Evolutionary conservation across 1,139 yeast species (phyloP), one percentile per base, ranked within the genome.

Genomic region (Pichia sp.): DNA sequence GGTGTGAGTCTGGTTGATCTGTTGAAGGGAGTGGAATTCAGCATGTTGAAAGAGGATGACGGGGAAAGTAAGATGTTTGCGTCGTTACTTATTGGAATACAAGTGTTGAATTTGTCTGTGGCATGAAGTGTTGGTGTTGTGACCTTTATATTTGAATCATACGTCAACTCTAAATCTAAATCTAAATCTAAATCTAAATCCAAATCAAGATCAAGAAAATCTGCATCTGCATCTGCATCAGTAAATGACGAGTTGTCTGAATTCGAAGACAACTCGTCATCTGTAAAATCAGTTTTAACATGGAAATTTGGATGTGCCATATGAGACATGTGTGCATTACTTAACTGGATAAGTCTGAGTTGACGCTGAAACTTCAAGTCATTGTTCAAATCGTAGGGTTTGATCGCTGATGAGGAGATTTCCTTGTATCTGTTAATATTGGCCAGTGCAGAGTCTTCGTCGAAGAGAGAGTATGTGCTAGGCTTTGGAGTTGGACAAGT

Each of bases 361-460:
- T 40, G 43, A 15, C 43, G 39, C 19, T 40, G 43, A n/a, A 40
- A 40, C n/a, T 36, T 40, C 15, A 40, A 31, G 19, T 40, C 40
- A 20, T 33, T 33, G 27, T 32, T 32, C 19, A 35, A 40, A 30
- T 40, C 43, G 19, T 39, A 39, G n/a, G n/a, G n/a, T n/a, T n/a
- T 7, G 9, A 21, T 21, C 6, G 23, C 9, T 21, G 23, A 21
- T 21, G 23, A 21, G 9, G 9, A 21, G 9, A 6, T 21, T 21
- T 21, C 23, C 9, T 21, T 21, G 23, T 21, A 39, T 19, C 34
- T 39, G 27, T 39, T 34, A 24, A 39, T 39, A 11, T 39, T 39
- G 5, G 30, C 38, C 13, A 39, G 16, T 6, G 42, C 35, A 4
- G 42, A 39, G 16, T 39, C 38, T 16, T 39, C 38, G 16, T 28